These are phyloP conservation scores for Serendipita sp. DNA, from an alignment of 768 basidiomycete genomes.

Conservation along the genomic window DNA sequence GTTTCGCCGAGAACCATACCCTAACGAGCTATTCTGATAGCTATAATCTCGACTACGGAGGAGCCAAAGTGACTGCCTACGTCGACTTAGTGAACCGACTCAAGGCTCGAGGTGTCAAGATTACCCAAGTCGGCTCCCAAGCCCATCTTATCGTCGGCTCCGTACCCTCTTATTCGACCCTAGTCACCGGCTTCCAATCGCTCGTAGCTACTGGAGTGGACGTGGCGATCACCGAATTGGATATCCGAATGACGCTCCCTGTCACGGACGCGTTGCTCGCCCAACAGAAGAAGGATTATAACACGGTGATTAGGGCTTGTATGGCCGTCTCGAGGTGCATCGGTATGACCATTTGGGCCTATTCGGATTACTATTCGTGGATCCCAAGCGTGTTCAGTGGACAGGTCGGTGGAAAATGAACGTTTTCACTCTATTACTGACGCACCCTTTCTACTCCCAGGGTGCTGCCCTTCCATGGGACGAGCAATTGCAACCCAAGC, in stretches of 20 bases:
- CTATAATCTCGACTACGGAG: conserved; percentile 14
- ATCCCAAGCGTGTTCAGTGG: conserved; percentile 20
- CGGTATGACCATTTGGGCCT: conserved; percentile 26
- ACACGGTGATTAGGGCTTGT: conserved; percentile 39
- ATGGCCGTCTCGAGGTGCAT: conserved; percentile 23
- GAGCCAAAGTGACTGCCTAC: conserved; percentile 40
- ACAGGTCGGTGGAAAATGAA: background rate
- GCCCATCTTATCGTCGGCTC: conserved; percentile 37
- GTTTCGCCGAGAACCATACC: background rate
- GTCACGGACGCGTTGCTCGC: conserved; percentile 29
- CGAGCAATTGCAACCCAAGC: conserved; percentile 27
- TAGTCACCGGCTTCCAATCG: conserved; percentile 32
- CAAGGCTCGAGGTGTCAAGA: conserved; percentile 29
- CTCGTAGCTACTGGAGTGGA: conserved; percentile 47
- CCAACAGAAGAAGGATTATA: conserved; percentile 43
- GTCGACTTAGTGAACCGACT: conserved; percentile 34
- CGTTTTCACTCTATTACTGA: background rate
- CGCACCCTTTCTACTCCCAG: conserved; percentile 7
- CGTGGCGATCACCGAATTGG: conserved; percentile 36
- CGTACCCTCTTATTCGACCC: conserved; percentile 25
- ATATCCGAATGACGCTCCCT: conserved; percentile 30
- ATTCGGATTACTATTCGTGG: conserved; percentile 26
- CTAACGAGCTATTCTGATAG: background rate
- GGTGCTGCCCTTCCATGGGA: conserved; percentile 20
- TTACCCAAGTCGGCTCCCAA: conserved; percentile 38